Percentiles rank a stretch among this genome's conserved stretches.
phyloP scores from a whole-genome alignment of 371 early-diverging fungal species.

The Actinomucor elegans region DNA sequence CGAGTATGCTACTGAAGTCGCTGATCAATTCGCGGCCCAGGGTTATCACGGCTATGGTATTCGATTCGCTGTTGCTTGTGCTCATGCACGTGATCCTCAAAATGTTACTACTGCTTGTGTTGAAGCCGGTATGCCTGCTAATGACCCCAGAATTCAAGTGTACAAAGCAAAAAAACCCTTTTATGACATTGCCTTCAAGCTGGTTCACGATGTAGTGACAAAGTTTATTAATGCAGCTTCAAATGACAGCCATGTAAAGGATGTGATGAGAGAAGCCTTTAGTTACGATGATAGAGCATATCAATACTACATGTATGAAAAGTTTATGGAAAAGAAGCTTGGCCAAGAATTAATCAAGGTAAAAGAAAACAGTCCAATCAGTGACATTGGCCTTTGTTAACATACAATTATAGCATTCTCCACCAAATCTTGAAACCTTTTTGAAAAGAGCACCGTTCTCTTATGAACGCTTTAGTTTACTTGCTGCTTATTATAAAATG shows the following conservation, averaged over 20 bases:
- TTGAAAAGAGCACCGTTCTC: constrained; percentile 22
- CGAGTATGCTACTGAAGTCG: constrained; percentile 29
- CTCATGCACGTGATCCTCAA: constrained; percentile 62
- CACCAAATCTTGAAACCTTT: constrained; percentile 30
- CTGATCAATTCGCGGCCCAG: constrained; percentile 18
- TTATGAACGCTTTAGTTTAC: constrained; percentile 26
- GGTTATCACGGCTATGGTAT: constrained; percentile 32
- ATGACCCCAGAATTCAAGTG: constrained; percentile 28
- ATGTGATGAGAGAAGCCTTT: constrained; percentile 14
- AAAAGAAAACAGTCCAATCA: neutral
- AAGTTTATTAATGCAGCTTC: too few relatives aligned
- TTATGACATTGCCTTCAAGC: constrained; percentile 52
- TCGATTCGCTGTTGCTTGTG: constrained; percentile 67
- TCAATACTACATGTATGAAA: constrained; percentile 31
- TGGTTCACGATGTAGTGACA: constrained; percentile 21
- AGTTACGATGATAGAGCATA: constrained; percentile 20
- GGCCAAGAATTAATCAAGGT: constrained; percentile 33
- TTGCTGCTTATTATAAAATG: constrained; percentile 27
- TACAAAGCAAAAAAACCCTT: constrained; percentile 50
- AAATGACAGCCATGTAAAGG: too few relatives aligned
- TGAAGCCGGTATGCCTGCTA: constrained; percentile 36
- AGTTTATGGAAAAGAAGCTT: constrained; percentile 20
- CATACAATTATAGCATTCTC: constrained; percentile 14
- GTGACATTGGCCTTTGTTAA: too few relatives aligned
- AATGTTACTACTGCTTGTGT: constrained; percentile 46